Conservation (phyloP, 2,329 filamentous ascomycete genomes). For the Ilyonectria destructans region DNA sequence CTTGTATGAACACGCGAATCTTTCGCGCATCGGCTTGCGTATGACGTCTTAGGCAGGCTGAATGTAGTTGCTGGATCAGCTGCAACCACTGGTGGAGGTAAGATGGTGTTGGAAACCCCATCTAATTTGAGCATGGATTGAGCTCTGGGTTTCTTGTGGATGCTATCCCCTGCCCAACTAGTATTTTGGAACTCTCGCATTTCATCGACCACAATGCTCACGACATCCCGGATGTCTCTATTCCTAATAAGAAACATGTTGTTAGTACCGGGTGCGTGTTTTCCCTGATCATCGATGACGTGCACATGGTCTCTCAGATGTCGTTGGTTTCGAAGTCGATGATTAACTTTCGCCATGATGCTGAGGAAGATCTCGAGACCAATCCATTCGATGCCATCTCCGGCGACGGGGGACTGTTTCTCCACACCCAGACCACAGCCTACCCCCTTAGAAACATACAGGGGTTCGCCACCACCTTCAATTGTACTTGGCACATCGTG, state of each 20-base stretch:
- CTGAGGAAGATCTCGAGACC: conserved; percentile 13
- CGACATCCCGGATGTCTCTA: conserved; percentile 45
- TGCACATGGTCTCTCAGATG: conserved; percentile 37
- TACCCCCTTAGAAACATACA: neutral
- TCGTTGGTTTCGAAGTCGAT: conserved; percentile 39
- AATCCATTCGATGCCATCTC: neutral
- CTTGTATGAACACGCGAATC: conserved; percentile 45
- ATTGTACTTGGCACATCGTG: neutral
- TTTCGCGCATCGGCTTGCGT: conserved; percentile 43
- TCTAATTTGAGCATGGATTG: conserved; percentile 41
- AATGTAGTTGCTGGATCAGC: conserved; percentile 56
- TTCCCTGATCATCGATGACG: conserved; percentile 34
- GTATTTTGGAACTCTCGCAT: conserved; percentile 21
- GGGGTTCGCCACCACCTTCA: conserved; percentile 1
- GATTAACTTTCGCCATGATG: conserved; percentile 40
- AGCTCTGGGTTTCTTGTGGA: conserved; percentile 23
- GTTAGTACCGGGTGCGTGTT: conserved; percentile 28
- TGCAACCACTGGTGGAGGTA: conserved; percentile 40
- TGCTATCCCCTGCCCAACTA: conserved; percentile 18
- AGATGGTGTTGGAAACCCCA: conserved; percentile 43
- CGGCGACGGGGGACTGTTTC: neutral
- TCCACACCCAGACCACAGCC: neutral
- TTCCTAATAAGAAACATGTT: conserved; percentile 44
- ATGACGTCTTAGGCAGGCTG: conserved; percentile 52
- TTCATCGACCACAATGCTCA: conserved; percentile 42